Conservation (phyloP, 1,284 basidiomycete species). For the Marasmius tenuissimus region DNA sequence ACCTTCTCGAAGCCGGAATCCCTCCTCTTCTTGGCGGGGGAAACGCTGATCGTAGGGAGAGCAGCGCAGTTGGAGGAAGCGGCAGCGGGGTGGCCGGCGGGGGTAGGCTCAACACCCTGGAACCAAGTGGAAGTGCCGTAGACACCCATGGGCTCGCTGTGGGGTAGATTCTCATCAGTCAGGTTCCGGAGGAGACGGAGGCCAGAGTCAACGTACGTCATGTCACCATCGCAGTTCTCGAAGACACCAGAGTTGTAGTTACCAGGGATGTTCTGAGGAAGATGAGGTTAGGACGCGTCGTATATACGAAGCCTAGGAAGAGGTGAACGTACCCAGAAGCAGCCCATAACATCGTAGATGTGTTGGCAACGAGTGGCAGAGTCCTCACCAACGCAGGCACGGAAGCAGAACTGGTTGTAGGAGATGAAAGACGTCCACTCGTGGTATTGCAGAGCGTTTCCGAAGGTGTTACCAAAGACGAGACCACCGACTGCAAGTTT, state of each 20-base stretch:
- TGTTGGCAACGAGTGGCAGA: conserved; percentile 59
- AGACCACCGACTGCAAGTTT: conserved; percentile 63
- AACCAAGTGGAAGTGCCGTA: conserved; percentile 61
- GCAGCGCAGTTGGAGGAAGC: conserved; percentile 45
- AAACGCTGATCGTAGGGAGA: conserved; percentile 42
- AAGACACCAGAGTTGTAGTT: conserved; percentile 50
- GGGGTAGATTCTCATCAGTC: conserved; percentile 10
- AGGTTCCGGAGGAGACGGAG: too few species aligned
- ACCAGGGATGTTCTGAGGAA: conserved; percentile 47
- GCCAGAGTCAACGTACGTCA: conserved; percentile 20
- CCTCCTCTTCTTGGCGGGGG: conserved; percentile 28
- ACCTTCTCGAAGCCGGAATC: conserved; percentile 18
- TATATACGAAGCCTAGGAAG: not conserved
- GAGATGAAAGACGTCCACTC: conserved; percentile 62
- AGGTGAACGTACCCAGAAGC: conserved; percentile 42
- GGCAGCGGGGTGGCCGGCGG: conserved; percentile 47
- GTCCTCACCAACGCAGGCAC: conserved; percentile 58
- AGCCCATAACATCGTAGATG: conserved; percentile 57
- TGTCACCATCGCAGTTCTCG: conserved; percentile 51
- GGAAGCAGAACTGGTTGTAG: conserved; percentile 59
- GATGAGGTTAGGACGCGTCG: not conserved
- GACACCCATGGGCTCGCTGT: conserved; percentile 57
- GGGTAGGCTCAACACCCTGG: conserved; percentile 55
- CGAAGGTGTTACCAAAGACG: conserved; percentile 58
- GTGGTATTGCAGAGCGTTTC: conserved; percentile 45